Evolutionary conservation across 768 basidiomycete species (phyloP).

Genomic region (Boletus huronensis): DNA sequence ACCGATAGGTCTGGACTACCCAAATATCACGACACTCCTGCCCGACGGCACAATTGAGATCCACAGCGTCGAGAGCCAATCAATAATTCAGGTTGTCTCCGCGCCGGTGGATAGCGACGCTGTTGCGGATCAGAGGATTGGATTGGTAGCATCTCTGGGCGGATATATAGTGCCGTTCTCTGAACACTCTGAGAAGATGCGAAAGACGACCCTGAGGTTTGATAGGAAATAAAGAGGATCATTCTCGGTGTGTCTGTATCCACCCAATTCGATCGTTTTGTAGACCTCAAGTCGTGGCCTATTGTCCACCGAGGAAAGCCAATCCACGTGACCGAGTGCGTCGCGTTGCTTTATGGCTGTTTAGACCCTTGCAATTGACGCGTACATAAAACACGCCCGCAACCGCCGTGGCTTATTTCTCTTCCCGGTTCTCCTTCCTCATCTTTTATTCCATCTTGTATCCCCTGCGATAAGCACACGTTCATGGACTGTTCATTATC

Average conservation of each 20-base stretch:
- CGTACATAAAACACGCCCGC: conserved; percentile 11
- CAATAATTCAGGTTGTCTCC: conserved; percentile 65
- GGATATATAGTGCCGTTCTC: conserved; percentile 43
- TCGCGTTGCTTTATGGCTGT: conserved; percentile 22
- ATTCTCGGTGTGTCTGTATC: conserved; percentile 22
- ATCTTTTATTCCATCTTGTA: background rate
- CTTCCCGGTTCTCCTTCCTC: background rate
- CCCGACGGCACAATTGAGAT: conserved; percentile 77
- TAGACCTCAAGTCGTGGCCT: conserved; percentile 1
- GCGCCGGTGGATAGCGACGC: conserved; percentile 37
- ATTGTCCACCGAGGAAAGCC: conserved; percentile 10
- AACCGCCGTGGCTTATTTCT: background rate
- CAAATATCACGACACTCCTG: conserved; percentile 74
- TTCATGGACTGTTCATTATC: conserved; percentile 13
- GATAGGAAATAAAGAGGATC: conserved; percentile 10
- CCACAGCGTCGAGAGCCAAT: conserved; percentile 74
- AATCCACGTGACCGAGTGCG: conserved; percentile 25
- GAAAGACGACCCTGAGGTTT: conserved; percentile 30
- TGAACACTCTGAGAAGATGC: conserved; percentile 40
- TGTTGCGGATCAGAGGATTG: conserved; percentile 25
- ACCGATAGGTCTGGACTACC: conserved; percentile 69
- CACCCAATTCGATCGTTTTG: conserved; percentile 3
- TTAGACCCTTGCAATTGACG: conserved; percentile 13
- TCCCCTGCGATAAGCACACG: background rate
- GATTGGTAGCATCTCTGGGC: conserved; percentile 28